Base-by-base conservation (phyloP, 345 rosid genomes). In the Sisymbrium irio region DNA sequence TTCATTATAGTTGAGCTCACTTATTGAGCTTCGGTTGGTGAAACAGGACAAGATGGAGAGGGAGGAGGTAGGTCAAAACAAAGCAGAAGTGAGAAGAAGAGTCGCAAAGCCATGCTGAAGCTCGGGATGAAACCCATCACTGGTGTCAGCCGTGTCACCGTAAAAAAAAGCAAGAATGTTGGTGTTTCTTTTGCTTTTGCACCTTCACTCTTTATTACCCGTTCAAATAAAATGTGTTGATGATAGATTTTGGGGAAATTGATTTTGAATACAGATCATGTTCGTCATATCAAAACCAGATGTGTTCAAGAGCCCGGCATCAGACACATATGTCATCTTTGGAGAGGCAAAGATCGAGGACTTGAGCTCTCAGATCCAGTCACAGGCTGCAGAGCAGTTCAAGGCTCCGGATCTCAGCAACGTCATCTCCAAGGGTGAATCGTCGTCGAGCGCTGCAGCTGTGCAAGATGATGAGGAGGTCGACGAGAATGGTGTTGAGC, bases 321-420 rank as follows among this genome's bases (percentile, higher is more conserved):
- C 96, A 27, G 97, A 92, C 72, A 92, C 93, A 0, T 92, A 92
- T 17, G 88, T 92, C 15, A 74, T 92, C 42, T 92, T 92, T 57
- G 97, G 97, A 4, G 97, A 92, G 82, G 96, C 96, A 0, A 92
- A 92, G 94, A 92, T 92, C 4, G 98, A 92, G 79, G 98, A 92
- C 55, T 76, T 92, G 76, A 92, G 92, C 83, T 86, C 98, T 1
- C 98, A 92, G 62, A 82, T 92, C 47, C 96, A 92, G 80, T 83
- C 86, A 3, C 96, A 88, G 58, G 98, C 96, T 0, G 96, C 98
- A 1, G 89, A 92, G 85, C 96, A 92, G 71, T 89, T 92, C 73
- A 88, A 85, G 87, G 87, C 88, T 67, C 88, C 96, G 0, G 90
- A 90, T 65, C 81, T 83, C 41, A 83, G 91, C 70, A 83, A 77